Evolutionary conservation across 768 basidiomycete species (phyloP), one percentile per base, ranked within the genome.

Genomic region (Lentinus brumalis): DNA sequence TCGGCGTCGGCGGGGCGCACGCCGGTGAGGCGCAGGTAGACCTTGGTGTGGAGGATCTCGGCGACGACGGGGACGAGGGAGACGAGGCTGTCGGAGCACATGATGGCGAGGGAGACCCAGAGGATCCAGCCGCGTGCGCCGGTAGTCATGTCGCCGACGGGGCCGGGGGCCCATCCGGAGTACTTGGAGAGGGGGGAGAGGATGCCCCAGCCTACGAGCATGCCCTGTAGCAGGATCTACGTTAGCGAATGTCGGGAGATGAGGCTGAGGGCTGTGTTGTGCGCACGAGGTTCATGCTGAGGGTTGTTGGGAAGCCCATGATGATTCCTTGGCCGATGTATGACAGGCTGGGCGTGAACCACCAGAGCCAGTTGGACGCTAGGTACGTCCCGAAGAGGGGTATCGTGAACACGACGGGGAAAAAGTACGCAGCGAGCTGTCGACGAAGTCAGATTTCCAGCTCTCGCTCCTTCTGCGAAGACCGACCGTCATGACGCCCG

Each of bases 301-400:
- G 68, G 0, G 96, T 96, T 0, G 94, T 96, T 0, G 94, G 91
- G 68, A 96, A 93, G 4, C 96, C 96, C 96, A 98, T 98, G 67
- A 98, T 98, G 61, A 98, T 94, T 5, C 94, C 95, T 83, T 96
- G 94, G 1, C 95, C 95, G 41, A 97, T 87, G 69, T 97, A 98
- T 0, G 91, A 92, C 26, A 96, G 76, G 72, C 91, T 93, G 1
- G 94, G 96, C 0, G 93, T 91, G 69, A 97, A 96, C 42, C 86
- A 90, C 94, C 95, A 98, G 12, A 95, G 74, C 94, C 95, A 98
- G 65, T 91, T 81, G 42, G 81, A 82, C 3, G 96, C 96, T 3
- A 97, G 80, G 69, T 91, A 86, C 41, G 77, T 81, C 7, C 94
- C 94, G 66, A 97, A 93, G 0, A 96, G 62, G 2, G 96, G 96